phyloP scores from a whole-genome alignment of 129 eudicot species.

The Solidago caesia region DNA sequence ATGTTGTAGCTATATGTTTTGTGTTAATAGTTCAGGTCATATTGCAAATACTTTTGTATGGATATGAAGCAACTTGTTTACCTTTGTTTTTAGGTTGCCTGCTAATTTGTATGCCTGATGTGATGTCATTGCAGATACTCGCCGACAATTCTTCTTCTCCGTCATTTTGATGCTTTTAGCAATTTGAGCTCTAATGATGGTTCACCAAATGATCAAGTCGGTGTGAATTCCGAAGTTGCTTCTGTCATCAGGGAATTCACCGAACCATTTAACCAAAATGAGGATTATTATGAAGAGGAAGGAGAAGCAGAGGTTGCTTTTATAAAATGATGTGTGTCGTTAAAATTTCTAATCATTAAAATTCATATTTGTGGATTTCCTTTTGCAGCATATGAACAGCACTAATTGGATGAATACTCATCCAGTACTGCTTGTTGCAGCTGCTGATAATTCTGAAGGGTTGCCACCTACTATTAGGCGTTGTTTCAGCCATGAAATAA shows the following conservation, averaged over 20 bases:
- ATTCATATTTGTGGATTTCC: conserved; percentile 16
- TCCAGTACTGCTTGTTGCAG: conserved; percentile 76
- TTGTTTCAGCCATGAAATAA: conserved; percentile 89
- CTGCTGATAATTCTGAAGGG: conserved; percentile 85
- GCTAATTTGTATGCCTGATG: conserved; percentile 14
- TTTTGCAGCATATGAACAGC: conserved; percentile 47
- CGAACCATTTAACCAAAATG: conserved; percentile 50
- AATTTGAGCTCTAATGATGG: conserved; percentile 65
- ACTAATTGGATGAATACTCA: conserved; percentile 42
- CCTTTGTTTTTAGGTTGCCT: background rate
- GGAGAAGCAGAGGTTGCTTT: conserved; percentile 40
- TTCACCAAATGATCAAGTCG: conserved; percentile 71
- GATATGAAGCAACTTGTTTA: conserved; percentile 6
- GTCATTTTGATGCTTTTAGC: conserved; percentile 77
- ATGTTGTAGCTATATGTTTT: conserved; percentile 1
- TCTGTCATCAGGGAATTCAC: conserved; percentile 76
- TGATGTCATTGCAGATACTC: conserved; percentile 55
- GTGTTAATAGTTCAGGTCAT: conserved; percentile 10
- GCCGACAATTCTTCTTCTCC: conserved; percentile 90
- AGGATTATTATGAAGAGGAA: conserved; percentile 46
- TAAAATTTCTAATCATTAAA: conserved; percentile 11
- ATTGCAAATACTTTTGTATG: background rate
- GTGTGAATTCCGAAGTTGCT: conserved; percentile 78
- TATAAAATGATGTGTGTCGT: conserved; percentile 26
- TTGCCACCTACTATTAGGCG: conserved; percentile 84